These are phyloP conservation scores for Aspergillus sp. DNA, from an alignment of 2,329 filamentous ascomycete genomes.

Conservation along the genomic window DNA sequence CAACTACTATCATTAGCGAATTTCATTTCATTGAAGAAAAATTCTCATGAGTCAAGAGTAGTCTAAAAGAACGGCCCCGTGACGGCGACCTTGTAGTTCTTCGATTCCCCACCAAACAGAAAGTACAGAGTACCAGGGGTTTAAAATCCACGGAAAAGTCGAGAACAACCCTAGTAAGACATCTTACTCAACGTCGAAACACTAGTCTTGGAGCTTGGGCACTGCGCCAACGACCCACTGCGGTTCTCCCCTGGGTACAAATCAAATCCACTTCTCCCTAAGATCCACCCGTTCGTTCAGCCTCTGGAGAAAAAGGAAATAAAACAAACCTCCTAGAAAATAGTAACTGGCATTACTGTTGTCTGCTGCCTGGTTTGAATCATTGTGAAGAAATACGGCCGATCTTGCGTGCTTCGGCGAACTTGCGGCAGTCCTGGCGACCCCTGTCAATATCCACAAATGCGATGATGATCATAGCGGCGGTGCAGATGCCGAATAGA, in stretches of 20 bases:
- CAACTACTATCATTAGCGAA: background rate
- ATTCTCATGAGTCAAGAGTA: too few relatives aligned
- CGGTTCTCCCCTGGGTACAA: too few relatives aligned
- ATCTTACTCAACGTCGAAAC: background rate
- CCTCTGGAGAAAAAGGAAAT: too few relatives aligned
- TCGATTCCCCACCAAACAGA: too few relatives aligned
- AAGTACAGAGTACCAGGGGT: too few relatives aligned
- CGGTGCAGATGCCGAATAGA: slow-evolving; percentile 32
- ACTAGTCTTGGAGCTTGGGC: background rate
- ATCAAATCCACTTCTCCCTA: too few relatives aligned
- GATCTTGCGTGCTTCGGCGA: slow-evolving; percentile 29
- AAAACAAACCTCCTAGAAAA: too few relatives aligned
- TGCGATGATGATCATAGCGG: slow-evolving; percentile 33
- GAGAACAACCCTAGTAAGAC: background rate
- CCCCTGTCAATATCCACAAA: slow-evolving; percentile 39
- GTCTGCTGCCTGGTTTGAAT: too few relatives aligned
- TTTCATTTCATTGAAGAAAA: background rate
- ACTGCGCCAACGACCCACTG: background rate
- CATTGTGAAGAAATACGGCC: slow-evolving; percentile 20
- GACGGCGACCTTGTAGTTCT: too few relatives aligned
- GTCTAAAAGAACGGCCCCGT: too few relatives aligned
- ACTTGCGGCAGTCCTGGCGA: slow-evolving; percentile 31
- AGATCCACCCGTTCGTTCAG: too few relatives aligned
- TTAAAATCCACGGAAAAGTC: background rate
- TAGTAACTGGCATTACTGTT: too few relatives aligned